Percentiles rank a stretch among this genome's conserved stretches.
Evolutionary conservation across 2,329 filamentous ascomycete species (phyloP).

Genomic region (Trichoderma harzianum): DNA sequence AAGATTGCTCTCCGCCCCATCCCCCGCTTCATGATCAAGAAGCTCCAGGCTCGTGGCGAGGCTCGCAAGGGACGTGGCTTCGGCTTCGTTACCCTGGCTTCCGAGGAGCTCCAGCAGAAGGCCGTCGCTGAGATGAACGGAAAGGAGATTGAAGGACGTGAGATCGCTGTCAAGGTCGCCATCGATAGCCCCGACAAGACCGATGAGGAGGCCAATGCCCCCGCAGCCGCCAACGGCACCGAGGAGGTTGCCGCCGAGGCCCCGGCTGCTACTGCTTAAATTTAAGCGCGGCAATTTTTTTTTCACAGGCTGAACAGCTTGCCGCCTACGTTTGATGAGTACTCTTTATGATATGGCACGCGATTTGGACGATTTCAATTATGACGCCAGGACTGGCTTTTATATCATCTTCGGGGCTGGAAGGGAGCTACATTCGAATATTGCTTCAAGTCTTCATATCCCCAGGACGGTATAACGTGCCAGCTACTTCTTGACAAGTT

Average conservation of each 20-base stretch:
- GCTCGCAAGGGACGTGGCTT: slow-evolving; percentile 98
- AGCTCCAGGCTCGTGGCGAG: slow-evolving; percentile 96
- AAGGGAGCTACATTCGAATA: slow-evolving; percentile 26
- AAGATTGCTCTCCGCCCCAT: slow-evolving; percentile 99
- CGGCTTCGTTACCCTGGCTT: slow-evolving; percentile 93
- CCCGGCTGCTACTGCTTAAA: slow-evolving; percentile 33
- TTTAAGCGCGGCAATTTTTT: slow-evolving; percentile 22
- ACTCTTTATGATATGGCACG: slow-evolving; percentile 39
- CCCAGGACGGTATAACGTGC: slow-evolving; percentile 28
- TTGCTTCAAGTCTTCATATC: slow-evolving; percentile 28
- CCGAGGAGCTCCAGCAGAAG: slow-evolving; percentile 96
- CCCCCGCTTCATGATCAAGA: slow-evolving; percentile 99
- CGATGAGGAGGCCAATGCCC: slow-evolving; percentile 72
- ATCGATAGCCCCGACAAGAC: slow-evolving; percentile 99
- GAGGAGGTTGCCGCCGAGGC: slow-evolving; percentile 30
- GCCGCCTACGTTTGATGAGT: slow-evolving; percentile 29
- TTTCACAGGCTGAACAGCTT: slow-evolving; percentile 27
- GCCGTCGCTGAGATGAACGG: slow-evolving; percentile 98
- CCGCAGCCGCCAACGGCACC: slow-evolving; percentile 46
- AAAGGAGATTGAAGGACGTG: slow-evolving; percentile 97
- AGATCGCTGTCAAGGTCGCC: slow-evolving; percentile 99
- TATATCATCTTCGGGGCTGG: slow-evolving; percentile 27
- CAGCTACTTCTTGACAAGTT: slow-evolving; percentile 30
- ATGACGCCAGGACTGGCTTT: slow-evolving; percentile 30
- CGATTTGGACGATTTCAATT: slow-evolving; percentile 40